Evolutionary conservation across 2,329 filamentous ascomycete genomes (phyloP), one percentile per base, ranked within the genome.

Genomic region (Cyanodermella asteris): DNA sequence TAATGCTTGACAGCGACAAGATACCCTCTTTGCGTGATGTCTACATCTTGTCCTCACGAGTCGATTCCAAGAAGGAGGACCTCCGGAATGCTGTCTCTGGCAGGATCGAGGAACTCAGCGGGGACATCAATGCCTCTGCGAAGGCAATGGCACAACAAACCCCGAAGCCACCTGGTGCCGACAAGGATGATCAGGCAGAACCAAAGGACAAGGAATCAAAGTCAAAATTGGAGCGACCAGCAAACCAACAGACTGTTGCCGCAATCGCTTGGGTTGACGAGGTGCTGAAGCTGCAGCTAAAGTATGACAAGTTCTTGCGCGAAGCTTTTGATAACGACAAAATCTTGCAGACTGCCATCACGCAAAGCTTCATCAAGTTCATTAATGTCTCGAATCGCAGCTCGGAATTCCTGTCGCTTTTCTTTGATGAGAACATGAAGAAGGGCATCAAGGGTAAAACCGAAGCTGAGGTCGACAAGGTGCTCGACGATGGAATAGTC

Each of bases 251-350:
- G 41, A 94, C 87, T 1, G 64, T 68, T 0, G 75, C 81, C 2
- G 87, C 87, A 0, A 74, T 94, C 38, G 78, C 76, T 39, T 97
- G 87, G 87, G 84, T 94, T 3, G 78, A 91, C 38, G 81, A 91
- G 38, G 76, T 94, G 3, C 54, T 97, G 23, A 50, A 52, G 11
- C 56, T 97, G 15, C 93, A 94, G 47, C 71, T 75, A 37, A 90
- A 87, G 42, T 94, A 91, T 38, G 82, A 94, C 44, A 60, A 50
- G 8, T 64, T 97, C 31, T 81, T 73, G 66, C 54, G 53, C 20
- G 47, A 52, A 7, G 77, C 82, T 21, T 91, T 94, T 43, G 46
- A 61, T 13, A 59, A 64, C 21, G 82, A 94, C 39, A 61, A 80
- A 19, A 59, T 69, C 6, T 56, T 97, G 10, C 76, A 91, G 39